These are phyloP conservation scores for Neopestalotiopsis sp. DNA, from an alignment of 2,329 filamentous ascomycete genomes.

Conservation along the genomic window DNA sequence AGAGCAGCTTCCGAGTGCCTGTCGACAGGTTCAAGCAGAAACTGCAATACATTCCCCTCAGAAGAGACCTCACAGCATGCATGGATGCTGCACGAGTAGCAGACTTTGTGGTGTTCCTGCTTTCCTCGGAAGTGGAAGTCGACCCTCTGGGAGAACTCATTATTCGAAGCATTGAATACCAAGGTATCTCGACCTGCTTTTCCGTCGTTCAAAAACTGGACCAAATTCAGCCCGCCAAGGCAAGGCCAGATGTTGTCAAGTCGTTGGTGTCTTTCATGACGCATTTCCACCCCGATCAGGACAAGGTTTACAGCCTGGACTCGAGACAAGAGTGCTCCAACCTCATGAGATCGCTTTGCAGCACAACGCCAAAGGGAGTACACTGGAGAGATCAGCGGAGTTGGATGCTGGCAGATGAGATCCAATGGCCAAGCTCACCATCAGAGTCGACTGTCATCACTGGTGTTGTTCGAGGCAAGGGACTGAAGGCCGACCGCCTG, in stretches of 20 bases:
- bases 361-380: constrained; percentile 90
- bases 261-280: constrained; percentile 92
- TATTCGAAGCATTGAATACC: constrained; percentile 85
- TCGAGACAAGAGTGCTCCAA: constrained; percentile 91
- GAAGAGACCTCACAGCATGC: constrained; percentile 75
- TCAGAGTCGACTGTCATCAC: constrained; percentile 75
- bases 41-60: constrained; percentile 80
- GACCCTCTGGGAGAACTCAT: constrained; percentile 85
- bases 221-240: constrained; percentile 78
- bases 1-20: constrained; percentile 66
- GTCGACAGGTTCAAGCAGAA: constrained; percentile 96
- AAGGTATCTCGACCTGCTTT: constrained; percentile 92
- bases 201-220: constrained; percentile 83
- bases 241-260: constrained; percentile 73
- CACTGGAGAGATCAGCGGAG: constrained; percentile 93
- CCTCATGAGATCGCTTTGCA: constrained; percentile 88
- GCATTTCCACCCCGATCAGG: constrained; percentile 91
- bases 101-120: constrained; percentile 87
- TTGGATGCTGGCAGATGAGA: constrained; percentile 90
- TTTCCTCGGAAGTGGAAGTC: constrained; percentile 83
- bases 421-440: constrained; percentile 70
- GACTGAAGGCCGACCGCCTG: constrained; percentile 86
- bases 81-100: constrained; percentile 87
- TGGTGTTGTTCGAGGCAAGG: constrained; percentile 83
- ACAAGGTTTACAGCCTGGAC: constrained; percentile 89